Percentiles rank a stretch among this genome's conserved stretches.
Conservation (phyloP, 2,329 filamentous ascomycete species). For the Cytospora mali region DNA sequence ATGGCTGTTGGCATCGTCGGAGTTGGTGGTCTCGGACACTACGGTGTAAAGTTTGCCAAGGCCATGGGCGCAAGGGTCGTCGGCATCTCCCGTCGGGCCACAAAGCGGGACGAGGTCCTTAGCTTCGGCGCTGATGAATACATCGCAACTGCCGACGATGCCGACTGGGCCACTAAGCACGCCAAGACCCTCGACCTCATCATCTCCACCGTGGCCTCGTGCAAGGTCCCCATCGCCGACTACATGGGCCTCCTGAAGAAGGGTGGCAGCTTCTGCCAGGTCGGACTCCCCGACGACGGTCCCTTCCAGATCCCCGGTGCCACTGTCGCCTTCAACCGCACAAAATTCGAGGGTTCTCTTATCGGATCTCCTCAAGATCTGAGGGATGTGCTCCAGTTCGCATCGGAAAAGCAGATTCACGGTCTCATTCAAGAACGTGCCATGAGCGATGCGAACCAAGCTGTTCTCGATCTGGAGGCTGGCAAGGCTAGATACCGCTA, state of each 20-base stretch:
- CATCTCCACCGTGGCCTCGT: slow-evolving; percentile 54
- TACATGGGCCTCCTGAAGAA: slow-evolving; percentile 63
- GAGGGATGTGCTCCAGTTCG: slow-evolving; percentile 60
- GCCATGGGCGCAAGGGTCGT: slow-evolving; percentile 63
- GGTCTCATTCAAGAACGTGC: slow-evolving; percentile 56
- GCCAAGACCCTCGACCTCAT: slow-evolving; percentile 57
- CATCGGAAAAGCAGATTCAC: slow-evolving; percentile 57
- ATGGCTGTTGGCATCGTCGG: slow-evolving; percentile 69
- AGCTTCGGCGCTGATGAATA: slow-evolving; percentile 59
- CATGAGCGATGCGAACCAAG: slow-evolving; percentile 58
- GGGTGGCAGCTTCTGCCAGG: slow-evolving; percentile 65
- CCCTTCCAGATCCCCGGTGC: slow-evolving; percentile 52
- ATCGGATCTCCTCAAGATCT: slow-evolving; percentile 57
- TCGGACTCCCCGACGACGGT: slow-evolving; percentile 62
- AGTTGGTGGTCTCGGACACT: slow-evolving; percentile 68
- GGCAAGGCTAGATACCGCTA: slow-evolving; percentile 55
- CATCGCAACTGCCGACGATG: slow-evolving; percentile 46
- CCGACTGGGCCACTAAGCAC: slow-evolving; percentile 56
- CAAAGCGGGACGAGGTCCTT: slow-evolving; percentile 56
- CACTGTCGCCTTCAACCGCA: slow-evolving; percentile 57
- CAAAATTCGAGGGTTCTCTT: slow-evolving; percentile 47
- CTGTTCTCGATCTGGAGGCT: slow-evolving; percentile 55
- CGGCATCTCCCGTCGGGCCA: slow-evolving; percentile 56
- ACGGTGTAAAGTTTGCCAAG: slow-evolving; percentile 67
- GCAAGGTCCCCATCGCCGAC: slow-evolving; percentile 50